Conservation (phyloP, 345 rosid species). For the Pugionium cornutum region DNA sequence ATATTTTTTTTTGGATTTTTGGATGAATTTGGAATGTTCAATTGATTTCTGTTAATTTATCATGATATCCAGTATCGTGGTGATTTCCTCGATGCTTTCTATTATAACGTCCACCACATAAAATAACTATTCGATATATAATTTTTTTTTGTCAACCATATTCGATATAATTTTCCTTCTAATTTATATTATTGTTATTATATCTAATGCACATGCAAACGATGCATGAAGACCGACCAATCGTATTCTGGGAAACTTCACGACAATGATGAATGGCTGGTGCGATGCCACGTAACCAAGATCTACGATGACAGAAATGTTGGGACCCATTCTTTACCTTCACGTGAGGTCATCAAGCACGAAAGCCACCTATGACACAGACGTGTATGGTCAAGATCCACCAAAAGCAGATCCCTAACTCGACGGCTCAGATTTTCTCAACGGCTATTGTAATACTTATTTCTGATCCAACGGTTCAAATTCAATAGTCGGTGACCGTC, state of each 20-base stretch:
- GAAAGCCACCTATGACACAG: constrained; percentile 15
- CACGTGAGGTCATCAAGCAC: constrained; percentile 43
- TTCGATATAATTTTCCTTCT: too few relatives aligned
- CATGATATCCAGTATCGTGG: too few relatives aligned
- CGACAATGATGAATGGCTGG: constrained; percentile 33
- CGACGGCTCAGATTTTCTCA: constrained; percentile 51
- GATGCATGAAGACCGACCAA: constrained; percentile 43
- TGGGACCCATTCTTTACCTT: constrained; percentile 40
- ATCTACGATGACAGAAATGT: constrained; percentile 6
- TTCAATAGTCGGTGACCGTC: constrained; percentile 76
- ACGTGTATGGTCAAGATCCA: constrained; percentile 57
- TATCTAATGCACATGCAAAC: constrained; percentile 42
- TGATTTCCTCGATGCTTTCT: too few relatives aligned
- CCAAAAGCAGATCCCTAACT: constrained; percentile 43
- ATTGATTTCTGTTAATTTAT: too few relatives aligned
- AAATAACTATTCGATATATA: too few relatives aligned
- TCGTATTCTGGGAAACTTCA: constrained; percentile 35
- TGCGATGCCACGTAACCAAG: constrained; percentile 36
- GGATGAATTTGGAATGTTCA: too few relatives aligned
- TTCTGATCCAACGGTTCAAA: constrained; percentile 50
- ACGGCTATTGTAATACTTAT: constrained; percentile 46
- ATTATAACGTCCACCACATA: too few relatives aligned
- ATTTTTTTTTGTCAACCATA: too few relatives aligned
- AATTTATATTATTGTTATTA: neutral
- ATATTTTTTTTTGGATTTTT: too few relatives aligned